Evolutionary conservation across 2,329 filamentous ascomycete genomes (phyloP), one percentile per base, ranked within the genome.

Genomic region (Exophiala aquamarina): DNA sequence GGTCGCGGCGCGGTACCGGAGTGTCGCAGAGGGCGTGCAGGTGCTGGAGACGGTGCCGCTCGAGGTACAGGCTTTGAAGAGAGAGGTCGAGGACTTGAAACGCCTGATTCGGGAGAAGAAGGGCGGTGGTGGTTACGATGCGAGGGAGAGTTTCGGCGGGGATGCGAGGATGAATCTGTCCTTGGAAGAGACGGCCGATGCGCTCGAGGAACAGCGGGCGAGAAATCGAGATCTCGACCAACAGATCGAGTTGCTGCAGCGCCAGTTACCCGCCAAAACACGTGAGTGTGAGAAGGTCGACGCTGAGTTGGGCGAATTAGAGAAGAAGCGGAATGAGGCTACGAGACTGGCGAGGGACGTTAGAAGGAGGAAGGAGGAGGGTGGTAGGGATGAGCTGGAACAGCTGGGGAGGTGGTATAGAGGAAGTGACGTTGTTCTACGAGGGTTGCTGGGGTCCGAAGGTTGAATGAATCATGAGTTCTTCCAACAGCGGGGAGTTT

Each of bases 1-100:
- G 59, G 62, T 90, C 31, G 84, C 86, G 54, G 66, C 78, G 52
- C 44, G 67, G 71, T 77, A 59, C 63, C 67, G 70, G 2, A 65
- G 63, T n/a, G 73, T 71, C 15, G 35, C 33, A 7, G 26, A 18
- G 55, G 84, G 89, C 0, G 49, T 69, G 49, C 59, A 59, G 3
- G 59, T 70, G 3, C 44, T 74, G 13, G 62, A 67, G 2, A 65
- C 70, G 39, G 63, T 69, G 4, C 68, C 71, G 41, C 61, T 62
- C 1, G 68, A 74, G 50, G 58, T 74, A 17, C 66, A 68, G 4
- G 62, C 64, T n/a, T 50, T 73, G 18, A 66, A 70, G 50, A 58
- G 60, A 10, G 67, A 72, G 50, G 56, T 73, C 4, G 62, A 65
- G 32, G 63, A 63, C 5, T 59, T 73, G 41, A 67, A 69, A 63